phyloP scores from a whole-genome alignment of 306 rosid species.

The Crataegus laevigata region DNA sequence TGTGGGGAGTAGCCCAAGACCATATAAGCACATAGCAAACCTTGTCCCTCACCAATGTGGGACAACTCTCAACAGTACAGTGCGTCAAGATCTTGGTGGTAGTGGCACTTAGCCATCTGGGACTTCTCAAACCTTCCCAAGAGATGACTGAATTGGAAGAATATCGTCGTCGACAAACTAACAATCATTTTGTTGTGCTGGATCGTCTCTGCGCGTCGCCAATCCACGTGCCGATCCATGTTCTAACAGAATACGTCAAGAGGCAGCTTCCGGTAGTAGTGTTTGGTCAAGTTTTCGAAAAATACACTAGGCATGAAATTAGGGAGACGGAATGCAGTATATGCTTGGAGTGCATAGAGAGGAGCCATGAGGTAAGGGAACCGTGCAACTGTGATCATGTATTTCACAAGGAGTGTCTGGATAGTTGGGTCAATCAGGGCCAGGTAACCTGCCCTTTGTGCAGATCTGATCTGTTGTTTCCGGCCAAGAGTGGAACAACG shows the following conservation, averaged over 20 bases:
- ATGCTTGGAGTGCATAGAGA: conserved; percentile 18
- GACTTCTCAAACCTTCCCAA: neutral
- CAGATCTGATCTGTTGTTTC: conserved; percentile 18
- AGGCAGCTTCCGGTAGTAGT: conserved; percentile 9
- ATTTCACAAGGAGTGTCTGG: conserved; percentile 23
- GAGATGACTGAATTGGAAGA: neutral
- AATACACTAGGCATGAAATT: neutral
- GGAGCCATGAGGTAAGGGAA: conserved; percentile 20
- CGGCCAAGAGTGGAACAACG: neutral
- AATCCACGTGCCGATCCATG: conserved; percentile 10
- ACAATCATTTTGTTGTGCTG: neutral
- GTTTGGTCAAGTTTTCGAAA: neutral
- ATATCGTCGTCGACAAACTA: too few relatives aligned
- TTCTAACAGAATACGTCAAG: conserved; percentile 12
- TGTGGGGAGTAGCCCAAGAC: too few relatives aligned
- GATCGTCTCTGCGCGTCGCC: conserved; percentile 2
- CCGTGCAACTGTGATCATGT: conserved; percentile 17
- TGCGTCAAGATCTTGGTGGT: neutral
- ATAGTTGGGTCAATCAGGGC: conserved; percentile 20
- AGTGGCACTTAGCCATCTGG: neutral
- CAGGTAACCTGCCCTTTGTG: conserved; percentile 27
- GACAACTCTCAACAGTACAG: too few relatives aligned
- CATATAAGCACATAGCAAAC: too few relatives aligned
- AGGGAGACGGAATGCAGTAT: neutral
- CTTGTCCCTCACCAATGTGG: too few relatives aligned